A percentile compares a stretch with the other conserved stretches of the same genome.
Conservation (phyloP, 2,329 filamentous ascomycete genomes). For the Decorospora gaudefroyi region DNA sequence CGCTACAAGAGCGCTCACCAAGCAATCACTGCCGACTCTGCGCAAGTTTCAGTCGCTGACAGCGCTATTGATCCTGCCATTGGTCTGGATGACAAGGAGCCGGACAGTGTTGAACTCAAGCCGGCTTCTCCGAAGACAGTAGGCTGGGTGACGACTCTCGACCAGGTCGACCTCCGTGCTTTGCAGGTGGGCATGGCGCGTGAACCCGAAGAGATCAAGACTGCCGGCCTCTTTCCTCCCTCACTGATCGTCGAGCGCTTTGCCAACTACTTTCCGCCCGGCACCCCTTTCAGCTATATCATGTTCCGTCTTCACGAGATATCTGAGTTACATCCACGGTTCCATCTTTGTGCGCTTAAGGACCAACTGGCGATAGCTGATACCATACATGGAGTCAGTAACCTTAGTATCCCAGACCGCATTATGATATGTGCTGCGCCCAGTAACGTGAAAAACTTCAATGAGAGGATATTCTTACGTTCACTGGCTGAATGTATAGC, state of each 20-base stretch:
- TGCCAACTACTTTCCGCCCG: slow-evolving; percentile 76
- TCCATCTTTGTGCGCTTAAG: slow-evolving; percentile 69
- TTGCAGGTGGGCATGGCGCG: slow-evolving; percentile 66
- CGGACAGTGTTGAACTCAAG: slow-evolving; percentile 1
- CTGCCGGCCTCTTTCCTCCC: slow-evolving; percentile 77
- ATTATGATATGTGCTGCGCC: slow-evolving; percentile 77
- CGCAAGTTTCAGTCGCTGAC: slow-evolving; percentile 9
- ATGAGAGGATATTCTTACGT: slow-evolving; percentile 57
- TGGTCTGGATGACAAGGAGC: slow-evolving; percentile 26
- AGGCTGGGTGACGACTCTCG: slow-evolving; percentile 80
- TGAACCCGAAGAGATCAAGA: slow-evolving; percentile 67
- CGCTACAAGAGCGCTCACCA: slow-evolving; percentile 76
- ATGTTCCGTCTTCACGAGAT: slow-evolving; percentile 75
- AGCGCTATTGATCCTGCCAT: slow-evolving; percentile 17
- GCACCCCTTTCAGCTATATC: slow-evolving; percentile 82
- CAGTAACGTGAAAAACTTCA: slow-evolving; percentile 58
- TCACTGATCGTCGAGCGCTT: slow-evolving; percentile 73
- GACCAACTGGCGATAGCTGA: slow-evolving; percentile 71
- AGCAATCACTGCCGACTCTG: slow-evolving; percentile 45
- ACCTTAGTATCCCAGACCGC: slow-evolving; percentile 72
- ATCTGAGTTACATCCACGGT: slow-evolving; percentile 65
- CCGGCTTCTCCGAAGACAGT: slow-evolving; percentile 44
- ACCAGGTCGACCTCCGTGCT: slow-evolving; percentile 66
- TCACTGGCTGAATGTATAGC: slow-evolving; percentile 73
- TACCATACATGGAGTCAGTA: slow-evolving; percentile 69